Percentiles rank a stretch among this genome's conserved stretches.
These are phyloP conservation scores for Eucalyptus brandiana DNA, from an alignment of 345 rosid genomes.

Conservation along the genomic window DNA sequence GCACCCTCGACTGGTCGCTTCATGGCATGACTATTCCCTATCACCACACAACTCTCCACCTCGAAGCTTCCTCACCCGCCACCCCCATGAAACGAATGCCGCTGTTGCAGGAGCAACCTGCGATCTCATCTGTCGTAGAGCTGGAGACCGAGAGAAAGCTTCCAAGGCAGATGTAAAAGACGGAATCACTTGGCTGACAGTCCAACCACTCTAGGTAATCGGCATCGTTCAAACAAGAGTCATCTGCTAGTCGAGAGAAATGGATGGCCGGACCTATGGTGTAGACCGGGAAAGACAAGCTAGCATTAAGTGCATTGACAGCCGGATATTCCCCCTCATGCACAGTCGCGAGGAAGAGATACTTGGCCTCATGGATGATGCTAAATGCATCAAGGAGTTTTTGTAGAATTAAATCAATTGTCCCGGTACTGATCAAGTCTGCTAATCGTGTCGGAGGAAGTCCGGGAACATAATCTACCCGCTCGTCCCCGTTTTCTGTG, in stretches of 20 bases:
- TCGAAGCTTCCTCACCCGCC: background rate
- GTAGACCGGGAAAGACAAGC: background rate
- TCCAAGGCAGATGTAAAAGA: conserved; percentile 19
- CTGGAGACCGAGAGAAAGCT: conserved; percentile 19
- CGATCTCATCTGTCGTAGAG: conserved; percentile 14
- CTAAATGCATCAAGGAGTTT: background rate
- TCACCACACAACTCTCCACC: background rate
- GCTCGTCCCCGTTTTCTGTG: conserved; percentile 3
- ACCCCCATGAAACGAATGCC: conserved; percentile 22
- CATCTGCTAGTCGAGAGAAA: background rate
- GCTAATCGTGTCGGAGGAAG: background rate
- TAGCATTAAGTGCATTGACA: background rate
- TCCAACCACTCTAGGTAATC: conserved; percentile 10
- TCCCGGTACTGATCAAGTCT: background rate
- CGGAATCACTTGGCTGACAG: conserved; percentile 9
- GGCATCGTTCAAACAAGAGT: background rate
- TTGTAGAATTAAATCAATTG: background rate
- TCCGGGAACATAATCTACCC: conserved; percentile 14
- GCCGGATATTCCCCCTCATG: background rate
- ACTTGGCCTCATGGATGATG: background rate
- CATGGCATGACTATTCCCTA: conserved; percentile 22
- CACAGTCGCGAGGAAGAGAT: background rate
- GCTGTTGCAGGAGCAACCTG: conserved; percentile 1
- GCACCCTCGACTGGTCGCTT: conserved; percentile 37
- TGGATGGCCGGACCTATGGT: conserved; percentile 31